Evolutionary conservation across 345 rosid species (phyloP).

Genomic region (Lepidium aucheri): DNA sequence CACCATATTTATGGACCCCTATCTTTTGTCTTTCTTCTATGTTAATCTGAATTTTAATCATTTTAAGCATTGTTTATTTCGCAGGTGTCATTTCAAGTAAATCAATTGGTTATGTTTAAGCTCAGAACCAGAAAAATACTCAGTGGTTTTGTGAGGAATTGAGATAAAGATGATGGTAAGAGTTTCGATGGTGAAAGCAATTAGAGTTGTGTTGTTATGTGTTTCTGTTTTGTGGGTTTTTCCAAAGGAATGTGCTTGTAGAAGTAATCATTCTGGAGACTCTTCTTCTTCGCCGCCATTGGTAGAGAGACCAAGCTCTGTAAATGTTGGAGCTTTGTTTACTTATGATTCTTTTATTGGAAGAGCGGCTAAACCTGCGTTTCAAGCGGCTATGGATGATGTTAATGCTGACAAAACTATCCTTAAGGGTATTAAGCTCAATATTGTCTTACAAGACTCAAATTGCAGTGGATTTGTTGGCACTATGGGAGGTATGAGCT

Average conservation of each 20-base stretch:
- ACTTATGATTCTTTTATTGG: conserved; percentile 76
- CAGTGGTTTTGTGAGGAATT: conserved; percentile 4
- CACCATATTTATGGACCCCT: background rate
- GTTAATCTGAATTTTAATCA: background rate
- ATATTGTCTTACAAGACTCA: conserved; percentile 45
- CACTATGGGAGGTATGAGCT: conserved; percentile 65
- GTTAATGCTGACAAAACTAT: conserved; percentile 59
- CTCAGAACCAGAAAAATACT: background rate
- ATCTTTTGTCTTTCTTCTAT: background rate
- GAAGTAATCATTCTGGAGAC: conserved; percentile 27
- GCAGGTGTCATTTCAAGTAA: background rate
- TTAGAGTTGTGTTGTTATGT: conserved; percentile 29
- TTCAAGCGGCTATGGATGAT: conserved; percentile 63
- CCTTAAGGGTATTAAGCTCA: conserved; percentile 49
- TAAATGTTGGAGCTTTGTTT: conserved; percentile 66
- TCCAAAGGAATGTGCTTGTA: conserved; percentile 30
- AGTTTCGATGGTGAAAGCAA: conserved; percentile 9
- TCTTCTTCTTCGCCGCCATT: conserved; percentile 41
- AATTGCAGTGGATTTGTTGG: conserved; percentile 92
- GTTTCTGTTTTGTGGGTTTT: conserved; percentile 29
- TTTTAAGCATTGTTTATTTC: conserved; percentile 1
- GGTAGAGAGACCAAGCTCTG: conserved; percentile 35
- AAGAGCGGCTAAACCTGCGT: conserved; percentile 58
- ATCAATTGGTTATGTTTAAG: conserved; percentile 2
- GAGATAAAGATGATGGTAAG: conserved; percentile 22